A percentile compares a stretch with the other conserved stretches of the same genome.
Conservation (phyloP, 306 rosid species). For the Dalbergia oliveri region DNA sequence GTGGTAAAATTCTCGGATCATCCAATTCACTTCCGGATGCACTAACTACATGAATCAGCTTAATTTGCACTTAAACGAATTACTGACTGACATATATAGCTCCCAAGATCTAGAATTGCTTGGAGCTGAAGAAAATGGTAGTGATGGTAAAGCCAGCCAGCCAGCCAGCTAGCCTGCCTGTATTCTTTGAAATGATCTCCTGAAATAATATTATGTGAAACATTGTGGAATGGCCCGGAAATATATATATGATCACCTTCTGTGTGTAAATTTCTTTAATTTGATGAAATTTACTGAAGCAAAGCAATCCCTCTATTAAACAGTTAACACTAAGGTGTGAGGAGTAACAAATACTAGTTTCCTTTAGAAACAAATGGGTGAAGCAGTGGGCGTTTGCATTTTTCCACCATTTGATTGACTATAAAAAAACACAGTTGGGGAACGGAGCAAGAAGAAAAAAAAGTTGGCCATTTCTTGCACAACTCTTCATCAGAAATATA, state of each 20-base stretch:
- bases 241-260: neutral
- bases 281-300: neutral
- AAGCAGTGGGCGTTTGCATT: neutral
- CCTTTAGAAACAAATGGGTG: neutral
- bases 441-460: neutral
- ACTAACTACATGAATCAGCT: slow-evolving; percentile 48
- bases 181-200: neutral
- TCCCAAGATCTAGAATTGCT: slow-evolving; percentile 1
- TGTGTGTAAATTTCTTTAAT: neutral
- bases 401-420: neutral
- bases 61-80: neutral
- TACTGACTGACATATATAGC: neutral
- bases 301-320: neutral
- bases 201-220: neutral
- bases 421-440: neutral
- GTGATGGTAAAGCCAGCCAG: too few species aligned
- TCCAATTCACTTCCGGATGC: slow-evolving; percentile 59
- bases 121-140: neutral
- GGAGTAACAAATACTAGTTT: neutral
- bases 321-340: neutral
- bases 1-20: slow-evolving; percentile 62
- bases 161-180: too few species aligned
- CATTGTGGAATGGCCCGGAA: slow-evolving; percentile 10
- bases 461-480: neutral
- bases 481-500: too few species aligned